Percentiles rank a stretch among this genome's conserved stretches.
phyloP scores from a whole-genome alignment of 495 filamentous ascomycete genomes.

The Lindgomyces ingoldianus region DNA sequence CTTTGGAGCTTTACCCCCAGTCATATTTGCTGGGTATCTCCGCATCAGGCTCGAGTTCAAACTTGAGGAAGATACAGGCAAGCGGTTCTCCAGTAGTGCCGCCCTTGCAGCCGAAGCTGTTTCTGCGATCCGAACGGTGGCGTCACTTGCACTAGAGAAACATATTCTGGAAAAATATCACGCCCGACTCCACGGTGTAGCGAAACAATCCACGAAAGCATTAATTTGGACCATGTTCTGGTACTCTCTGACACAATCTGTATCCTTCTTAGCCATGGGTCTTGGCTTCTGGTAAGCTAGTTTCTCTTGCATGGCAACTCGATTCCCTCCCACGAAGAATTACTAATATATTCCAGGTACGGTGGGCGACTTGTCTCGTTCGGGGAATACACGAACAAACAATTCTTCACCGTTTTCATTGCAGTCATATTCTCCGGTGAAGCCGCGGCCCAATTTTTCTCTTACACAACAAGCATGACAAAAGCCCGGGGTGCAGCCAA shows the following conservation, averaged over 20 bases:
- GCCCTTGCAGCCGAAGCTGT: conserved; percentile 56
- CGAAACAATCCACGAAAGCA: conserved; percentile 20
- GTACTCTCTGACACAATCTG: conserved; percentile 78
- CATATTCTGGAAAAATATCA: conserved; percentile 27
- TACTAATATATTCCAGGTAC: conserved; percentile 5
- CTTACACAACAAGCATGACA: conserved; percentile 82
- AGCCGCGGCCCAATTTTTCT: conserved; percentile 82
- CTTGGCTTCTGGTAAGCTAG: conserved; percentile 90
- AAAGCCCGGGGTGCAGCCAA: conserved; percentile 78
- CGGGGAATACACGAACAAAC: conserved; percentile 61
- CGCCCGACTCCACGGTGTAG: conserved; percentile 23
- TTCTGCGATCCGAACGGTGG: conserved; percentile 57
- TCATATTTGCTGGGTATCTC: conserved; percentile 43
- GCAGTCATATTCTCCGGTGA: conserved; percentile 80
- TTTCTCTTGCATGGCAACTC: neutral
- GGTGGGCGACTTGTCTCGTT: conserved; percentile 53
- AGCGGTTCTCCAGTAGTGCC: conserved; percentile 40
- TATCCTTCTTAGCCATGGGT: conserved; percentile 78
- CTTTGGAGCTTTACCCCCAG: conserved; percentile 40
- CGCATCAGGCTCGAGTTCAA: conserved; percentile 49
- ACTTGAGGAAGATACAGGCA: conserved; percentile 40
- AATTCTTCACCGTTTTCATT: conserved; percentile 83
- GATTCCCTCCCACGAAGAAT: neutral
- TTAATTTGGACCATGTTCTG: conserved; percentile 54
- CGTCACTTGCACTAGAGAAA: conserved; percentile 50